phyloP scores from a whole-genome alignment of 352 stramenopile genomes.

The Phytophthora cactorum region DNA sequence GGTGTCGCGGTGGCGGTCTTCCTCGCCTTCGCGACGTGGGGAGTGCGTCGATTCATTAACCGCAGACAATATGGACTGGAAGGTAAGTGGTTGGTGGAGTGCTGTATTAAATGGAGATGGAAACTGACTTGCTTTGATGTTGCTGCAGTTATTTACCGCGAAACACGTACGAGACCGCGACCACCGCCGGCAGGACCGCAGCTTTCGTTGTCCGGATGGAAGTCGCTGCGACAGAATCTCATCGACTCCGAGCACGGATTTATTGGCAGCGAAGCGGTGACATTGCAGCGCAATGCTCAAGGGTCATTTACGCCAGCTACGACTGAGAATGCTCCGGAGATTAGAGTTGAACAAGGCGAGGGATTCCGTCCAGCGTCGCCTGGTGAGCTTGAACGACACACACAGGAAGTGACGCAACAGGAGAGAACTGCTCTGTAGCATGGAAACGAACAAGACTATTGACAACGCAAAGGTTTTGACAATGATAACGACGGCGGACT shows the following conservation, averaged over 20 bases:
- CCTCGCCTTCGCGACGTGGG: conserved; percentile 34
- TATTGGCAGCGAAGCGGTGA: conserved; percentile 16
- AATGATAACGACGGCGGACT: too few relatives aligned
- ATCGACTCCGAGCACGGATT: conserved; percentile 50
- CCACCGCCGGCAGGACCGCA: conserved; percentile 36
- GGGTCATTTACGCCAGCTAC: conserved; percentile 3
- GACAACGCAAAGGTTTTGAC: neutral
- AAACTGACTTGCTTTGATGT: conserved; percentile 1
- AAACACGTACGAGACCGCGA: conserved; percentile 14
- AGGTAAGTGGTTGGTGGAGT: conserved; percentile 14
- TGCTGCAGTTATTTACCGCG: conserved; percentile 18
- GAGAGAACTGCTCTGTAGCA: conserved; percentile 15
- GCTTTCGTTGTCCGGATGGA: conserved; percentile 58
- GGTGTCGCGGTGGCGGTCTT: conserved; percentile 29
- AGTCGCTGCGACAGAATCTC: conserved; percentile 61
- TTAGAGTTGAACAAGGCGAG: conserved; percentile 33
- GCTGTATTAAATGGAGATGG: neutral
- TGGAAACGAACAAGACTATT: neutral
- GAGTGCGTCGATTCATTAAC: conserved; percentile 22
- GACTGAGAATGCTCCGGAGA: conserved; percentile 8
- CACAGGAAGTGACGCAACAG: conserved; percentile 14
- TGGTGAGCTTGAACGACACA: conserved; percentile 18
- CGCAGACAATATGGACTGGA: conserved; percentile 3
- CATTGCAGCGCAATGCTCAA: conserved; percentile 20
- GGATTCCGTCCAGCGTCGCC: conserved; percentile 33